Evolutionary conservation across 805 yeast genomes (phyloP).

Genomic region (Pichia phayaonensis): DNA sequence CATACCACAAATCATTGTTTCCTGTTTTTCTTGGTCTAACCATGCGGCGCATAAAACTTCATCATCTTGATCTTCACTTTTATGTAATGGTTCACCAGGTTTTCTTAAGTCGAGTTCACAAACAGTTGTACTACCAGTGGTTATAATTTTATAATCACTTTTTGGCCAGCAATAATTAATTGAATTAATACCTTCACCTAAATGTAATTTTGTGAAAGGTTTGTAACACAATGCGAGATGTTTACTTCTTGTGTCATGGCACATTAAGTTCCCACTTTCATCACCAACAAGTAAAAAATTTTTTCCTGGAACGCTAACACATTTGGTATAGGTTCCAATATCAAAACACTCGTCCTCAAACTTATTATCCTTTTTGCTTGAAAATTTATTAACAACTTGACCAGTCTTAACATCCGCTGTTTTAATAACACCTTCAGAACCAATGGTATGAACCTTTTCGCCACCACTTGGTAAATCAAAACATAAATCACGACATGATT

Average conservation of each 20-base stretch:
- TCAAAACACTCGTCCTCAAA: not conserved
- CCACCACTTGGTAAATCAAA: slow-evolving; percentile 52
- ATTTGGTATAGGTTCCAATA: slow-evolving; percentile 30
- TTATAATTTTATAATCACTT: slow-evolving; percentile 71
- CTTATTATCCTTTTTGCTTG: slow-evolving; percentile 14
- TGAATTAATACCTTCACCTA: slow-evolving; percentile 70
- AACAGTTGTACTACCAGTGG: slow-evolving; percentile 77
- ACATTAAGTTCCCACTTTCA: slow-evolving; percentile 63
- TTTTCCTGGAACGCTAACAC: slow-evolving; percentile 39
- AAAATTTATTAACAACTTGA: slow-evolving; percentile 53
- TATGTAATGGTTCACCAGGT: slow-evolving; percentile 41
- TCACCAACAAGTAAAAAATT: slow-evolving; percentile 50
- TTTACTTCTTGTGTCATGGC: slow-evolving; percentile 52
- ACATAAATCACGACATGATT: slow-evolving; percentile 68
- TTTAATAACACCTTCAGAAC: slow-evolving; percentile 74
- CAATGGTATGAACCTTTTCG: slow-evolving; percentile 55
- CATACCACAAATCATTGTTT: slow-evolving; percentile 62
- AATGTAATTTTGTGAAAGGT: slow-evolving; percentile 49
- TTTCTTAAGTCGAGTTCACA: slow-evolving; percentile 74
- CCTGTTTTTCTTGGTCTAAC: slow-evolving; percentile 53
- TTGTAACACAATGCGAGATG: slow-evolving; percentile 34
- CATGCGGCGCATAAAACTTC: slow-evolving; percentile 74
- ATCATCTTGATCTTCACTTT: slow-evolving; percentile 88
- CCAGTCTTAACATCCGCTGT: slow-evolving; percentile 68
- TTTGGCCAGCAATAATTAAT: slow-evolving; percentile 62